A percentile compares a stretch with the other conserved stretches of the same genome.
Evolutionary conservation across 2,329 filamentous ascomycete genomes (phyloP).

Genomic region (Xylaria multiplex): DNA sequence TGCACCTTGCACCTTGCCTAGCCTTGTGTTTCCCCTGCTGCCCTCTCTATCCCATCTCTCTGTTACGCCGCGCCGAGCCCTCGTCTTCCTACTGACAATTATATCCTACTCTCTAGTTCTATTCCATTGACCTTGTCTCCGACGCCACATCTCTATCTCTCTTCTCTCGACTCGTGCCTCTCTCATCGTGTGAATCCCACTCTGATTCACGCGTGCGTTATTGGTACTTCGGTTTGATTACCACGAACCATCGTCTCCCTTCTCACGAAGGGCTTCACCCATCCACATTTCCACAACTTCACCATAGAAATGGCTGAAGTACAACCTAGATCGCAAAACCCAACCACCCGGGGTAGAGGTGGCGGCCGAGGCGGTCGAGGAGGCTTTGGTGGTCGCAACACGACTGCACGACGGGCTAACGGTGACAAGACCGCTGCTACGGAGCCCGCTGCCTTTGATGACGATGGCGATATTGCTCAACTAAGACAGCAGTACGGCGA

Average conservation of each 20-base stretch:
- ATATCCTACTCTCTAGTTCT: conserved; percentile 10
- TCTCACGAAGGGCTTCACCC: conserved; percentile 47
- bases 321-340: conserved; percentile 75
- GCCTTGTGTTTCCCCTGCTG: conserved; percentile 10
- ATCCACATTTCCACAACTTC: conserved; percentile 49
- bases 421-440: conserved; percentile 72
- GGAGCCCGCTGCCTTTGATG: conserved; percentile 71
- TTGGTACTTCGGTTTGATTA: conserved; percentile 45
- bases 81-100: conserved; percentile 17
- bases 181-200: conserved; percentile 31
- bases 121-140: conserved; percentile 22
- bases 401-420: conserved; percentile 67
- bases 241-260: conserved; percentile 41
- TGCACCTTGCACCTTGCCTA: background rate
- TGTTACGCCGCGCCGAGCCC: background rate
- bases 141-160: conserved; percentile 3
- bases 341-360: conserved; percentile 88
- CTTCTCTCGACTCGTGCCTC: conserved; percentile 15
- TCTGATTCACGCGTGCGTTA: conserved; percentile 33
- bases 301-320: conserved; percentile 87
- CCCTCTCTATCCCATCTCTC: conserved; percentile 11
- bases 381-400: conserved; percentile 74
- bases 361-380: conserved; percentile 86
- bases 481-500: conserved; percentile 88
- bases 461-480: conserved; percentile 90